A percentile compares a stretch with the other conserved stretches of the same genome.
phyloP scores from a whole-genome alignment of 2,329 filamentous ascomycete species.

The Ophiosphaerella herpotricha region DNA sequence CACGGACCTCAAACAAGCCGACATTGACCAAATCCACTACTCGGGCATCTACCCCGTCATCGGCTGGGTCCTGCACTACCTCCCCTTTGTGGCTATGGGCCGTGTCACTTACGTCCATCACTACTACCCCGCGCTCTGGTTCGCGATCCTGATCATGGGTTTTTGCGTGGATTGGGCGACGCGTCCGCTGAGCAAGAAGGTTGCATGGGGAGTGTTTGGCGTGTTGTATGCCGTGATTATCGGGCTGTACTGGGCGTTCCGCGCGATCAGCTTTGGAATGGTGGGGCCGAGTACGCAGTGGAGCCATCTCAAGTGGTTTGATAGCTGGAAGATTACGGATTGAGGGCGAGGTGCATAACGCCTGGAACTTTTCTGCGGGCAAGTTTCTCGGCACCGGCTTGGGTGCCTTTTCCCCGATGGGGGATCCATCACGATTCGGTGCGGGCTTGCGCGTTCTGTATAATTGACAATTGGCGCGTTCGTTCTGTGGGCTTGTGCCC shows the following conservation, averaged over 20 bases:
- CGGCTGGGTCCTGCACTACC: slow-evolving; percentile 95
- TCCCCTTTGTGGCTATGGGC: slow-evolving; percentile 96
- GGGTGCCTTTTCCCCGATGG: no score
- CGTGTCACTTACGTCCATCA: slow-evolving; percentile 99
- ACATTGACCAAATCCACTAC: slow-evolving; percentile 95
- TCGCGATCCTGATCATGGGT: slow-evolving; percentile 86
- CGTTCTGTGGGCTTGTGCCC: no score
- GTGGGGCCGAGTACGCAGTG: slow-evolving; percentile 81
- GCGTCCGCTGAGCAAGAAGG: slow-evolving; percentile 64
- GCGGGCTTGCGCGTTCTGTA: no score
- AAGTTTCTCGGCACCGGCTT: no score
- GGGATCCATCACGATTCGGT: no score
- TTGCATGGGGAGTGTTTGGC: slow-evolving; percentile 73
- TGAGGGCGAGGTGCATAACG: slow-evolving; percentile 22
- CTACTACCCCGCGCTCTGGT: slow-evolving; percentile 98
- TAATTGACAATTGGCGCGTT: no score
- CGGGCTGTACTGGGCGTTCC: slow-evolving; percentile 85
- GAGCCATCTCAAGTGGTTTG: slow-evolving; percentile 92
- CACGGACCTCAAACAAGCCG: slow-evolving; percentile 74
- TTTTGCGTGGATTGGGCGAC: slow-evolving; percentile 88
- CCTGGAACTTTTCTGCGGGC: no score
- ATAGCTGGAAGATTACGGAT: slow-evolving; percentile 82
- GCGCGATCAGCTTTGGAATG: slow-evolving; percentile 97
- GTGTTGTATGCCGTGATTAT: slow-evolving; percentile 75
- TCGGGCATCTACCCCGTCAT: slow-evolving; percentile 86